A percentile compares a stretch with the other conserved stretches of the same genome.
These are phyloP conservation scores for Trichosporon faecale DNA, from an alignment of 1,284 basidiomycete species.

Conservation along the genomic window DNA sequence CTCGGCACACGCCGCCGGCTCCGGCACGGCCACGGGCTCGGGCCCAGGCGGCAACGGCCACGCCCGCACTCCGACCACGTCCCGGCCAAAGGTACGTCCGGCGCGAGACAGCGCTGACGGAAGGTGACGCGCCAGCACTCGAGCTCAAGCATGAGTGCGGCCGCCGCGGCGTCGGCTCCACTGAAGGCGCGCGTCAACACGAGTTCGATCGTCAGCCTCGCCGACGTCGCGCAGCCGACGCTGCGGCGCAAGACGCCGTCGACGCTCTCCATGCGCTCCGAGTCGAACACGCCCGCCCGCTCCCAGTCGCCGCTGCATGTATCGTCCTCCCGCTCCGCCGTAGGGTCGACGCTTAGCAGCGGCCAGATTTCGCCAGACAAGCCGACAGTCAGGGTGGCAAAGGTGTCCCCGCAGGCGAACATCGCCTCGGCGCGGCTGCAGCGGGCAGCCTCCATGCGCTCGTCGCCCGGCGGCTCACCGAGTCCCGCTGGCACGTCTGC, in stretches of 20 bases:
- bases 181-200: slow-evolving; percentile 30
- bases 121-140: slow-evolving; percentile 14
- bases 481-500: not conserved
- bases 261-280: slow-evolving; percentile 1
- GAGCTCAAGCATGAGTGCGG: not conserved
- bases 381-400: not conserved
- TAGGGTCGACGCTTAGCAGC: slow-evolving; percentile 1
- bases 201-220: slow-evolving; percentile 18
- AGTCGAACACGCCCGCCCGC: not conserved
- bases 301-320: slow-evolving; percentile 12
- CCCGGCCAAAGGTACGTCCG: not conserved
- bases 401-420: not conserved
- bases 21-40: not conserved
- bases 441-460: not conserved
- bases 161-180: not conserved
- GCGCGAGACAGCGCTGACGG: not conserved
- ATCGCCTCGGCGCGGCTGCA: not conserved
- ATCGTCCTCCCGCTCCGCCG: slow-evolving; percentile 15
- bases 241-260: slow-evolving; percentile 14
- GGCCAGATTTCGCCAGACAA: slow-evolving; percentile 7
- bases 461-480: not conserved
- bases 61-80: not conserved
- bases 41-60: too few relatives aligned
- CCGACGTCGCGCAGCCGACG: not conserved
- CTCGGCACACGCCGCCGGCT: not conserved